Evolutionary conservation across 495 filamentous ascomycete species (phyloP), one percentile per base, ranked within the genome.

Genomic region (Paragyromitra xinjiangensis): DNA sequence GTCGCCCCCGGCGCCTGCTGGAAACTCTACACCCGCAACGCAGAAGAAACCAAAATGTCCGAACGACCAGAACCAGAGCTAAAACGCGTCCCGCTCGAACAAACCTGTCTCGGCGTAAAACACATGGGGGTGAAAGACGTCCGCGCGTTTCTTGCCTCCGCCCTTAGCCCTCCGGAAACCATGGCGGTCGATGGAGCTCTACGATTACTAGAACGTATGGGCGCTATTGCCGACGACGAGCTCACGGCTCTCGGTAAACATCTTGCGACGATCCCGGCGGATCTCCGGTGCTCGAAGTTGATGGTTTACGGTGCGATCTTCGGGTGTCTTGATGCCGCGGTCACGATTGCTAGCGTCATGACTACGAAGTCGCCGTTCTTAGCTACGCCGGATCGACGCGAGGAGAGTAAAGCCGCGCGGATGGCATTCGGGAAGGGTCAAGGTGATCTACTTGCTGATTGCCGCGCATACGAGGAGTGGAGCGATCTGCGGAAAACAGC

Each of bases 291-390:
- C 83, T 92, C 92, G 22, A 99, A 99, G 83, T 88, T 99, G 7
- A 92, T 99, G 89, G 93, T 99, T 16, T 97, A 96, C 78, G 96
- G 95, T 16, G 92, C 93, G 1, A 95, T 94, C 55, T 98, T 99
- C 81, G 91, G 92, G 22, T 97, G 94, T 78, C 89, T 98, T 16
- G 93, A 97, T 78, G 88, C 94, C 55, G 92, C 91, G 75, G 86
- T 98, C 69, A 93, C 92, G n/a, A 94, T 99, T 77, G 91, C 95
- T 1, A 91, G 93, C 22, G 95, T 97, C 58, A 87, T 98, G 6
- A 97, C 93, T 50, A 89, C 92, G 42, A 91, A 89, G 75, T 91
- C 88, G 69, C 95, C 96, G 0, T 98, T 99, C 83, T 83, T 97
- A 11, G 91, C 90, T 0, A 94, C 94, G 0, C 87, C 88, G 39